These are phyloP conservation scores for Calocybe indica DNA, from an alignment of 768 basidiomycete species.

Conservation along the genomic window DNA sequence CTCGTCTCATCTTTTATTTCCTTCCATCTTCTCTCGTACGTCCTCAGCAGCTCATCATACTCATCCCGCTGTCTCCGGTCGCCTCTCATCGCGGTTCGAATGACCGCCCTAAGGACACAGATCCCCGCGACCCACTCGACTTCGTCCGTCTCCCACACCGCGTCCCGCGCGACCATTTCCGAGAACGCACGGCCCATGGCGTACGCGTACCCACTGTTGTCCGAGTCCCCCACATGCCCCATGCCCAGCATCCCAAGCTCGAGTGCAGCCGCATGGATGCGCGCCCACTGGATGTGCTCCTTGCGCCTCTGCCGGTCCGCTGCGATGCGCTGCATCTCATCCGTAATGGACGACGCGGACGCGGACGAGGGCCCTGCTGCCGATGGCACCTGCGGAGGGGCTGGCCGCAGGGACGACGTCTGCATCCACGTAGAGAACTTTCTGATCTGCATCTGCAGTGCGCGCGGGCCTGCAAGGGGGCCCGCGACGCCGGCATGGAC, in stretches of 20 bases:
- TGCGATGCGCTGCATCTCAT: constrained; percentile 61
- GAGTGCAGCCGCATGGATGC: constrained; percentile 58
- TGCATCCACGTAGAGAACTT: constrained; percentile 52
- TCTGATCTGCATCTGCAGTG: constrained; percentile 54
- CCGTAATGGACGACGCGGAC: constrained; percentile 21
- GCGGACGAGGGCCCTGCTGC: constrained; percentile 11
- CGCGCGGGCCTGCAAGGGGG: constrained; percentile 48
- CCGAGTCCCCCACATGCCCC: constrained; percentile 32
- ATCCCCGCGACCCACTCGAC: constrained; percentile 68
- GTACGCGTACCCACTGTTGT: constrained; percentile 37
- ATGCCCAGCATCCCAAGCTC: constrained; percentile 48
- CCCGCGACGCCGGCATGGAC: constrained; percentile 52
- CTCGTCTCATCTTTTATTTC: constrained; percentile 65
- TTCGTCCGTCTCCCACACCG: constrained; percentile 61
- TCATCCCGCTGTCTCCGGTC: constrained; percentile 42
- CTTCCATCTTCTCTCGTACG: constrained; percentile 64
- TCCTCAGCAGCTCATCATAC: constrained; percentile 48
- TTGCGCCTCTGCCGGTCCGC: constrained; percentile 54
- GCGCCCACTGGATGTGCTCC: constrained; percentile 63
- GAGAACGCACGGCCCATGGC: constrained; percentile 43
- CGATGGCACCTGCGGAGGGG: constrained; percentile 7
- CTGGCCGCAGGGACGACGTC: constrained; percentile 10
- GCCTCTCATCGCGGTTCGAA: constrained; percentile 45
- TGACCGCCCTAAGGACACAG: constrained; percentile 50
- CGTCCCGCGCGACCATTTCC: constrained; percentile 57